Evolutionary conservation across 2,329 filamentous ascomycete species (phyloP), one percentile per base, ranked within the genome.

Genomic region (Colletotrichum salicis): DNA sequence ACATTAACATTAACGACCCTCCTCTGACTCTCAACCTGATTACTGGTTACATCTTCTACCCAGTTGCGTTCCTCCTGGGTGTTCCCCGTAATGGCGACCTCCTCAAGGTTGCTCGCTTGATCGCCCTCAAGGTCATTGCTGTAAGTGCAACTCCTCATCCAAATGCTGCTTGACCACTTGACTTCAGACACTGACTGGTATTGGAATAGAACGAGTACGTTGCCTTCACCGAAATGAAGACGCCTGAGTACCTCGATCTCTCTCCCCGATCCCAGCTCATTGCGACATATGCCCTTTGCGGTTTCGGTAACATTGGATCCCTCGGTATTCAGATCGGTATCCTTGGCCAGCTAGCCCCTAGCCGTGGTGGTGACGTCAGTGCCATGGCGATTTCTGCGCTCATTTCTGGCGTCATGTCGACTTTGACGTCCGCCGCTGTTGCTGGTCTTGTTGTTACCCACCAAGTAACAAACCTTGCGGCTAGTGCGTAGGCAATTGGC

Each of bases 321-420:
- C 88, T 97, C 59, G 94, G 94, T 79, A 96, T 94, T 67, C 94
- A 97, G 83, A 96, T 97, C 73, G 94, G 94, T 85, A 94, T 97
- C 70, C 87, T 97, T 64, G 90, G 92, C 4, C 94, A 97, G 83
- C 89, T 97, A 72, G 92, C 93, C 0, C 94, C 94, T 0, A 86
- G 86, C 4, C 90, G 94, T 56, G 88, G 89, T 48, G 93, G 92
- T 70, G 93, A 96, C 76, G 92, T 97, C 12, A 91, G 93, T 4
- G 87, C 87, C 58, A 87, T 97, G 33, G 94, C 94, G 3, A 69
- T 97, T 24, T 95, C 92, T 37, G 93, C 94, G 6, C 87, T 97
- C 74, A 80, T 95, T 64, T 92, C 93, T 0, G 94, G 95, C 78
- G 90, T 96, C 41, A 84, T 97, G 71, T 89, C 92, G 33, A 97